Evolutionary conservation across 2,329 filamentous ascomycete species (phyloP), one percentile per base, ranked within the genome.

Genomic region (Dactylella cylindrospora): DNA sequence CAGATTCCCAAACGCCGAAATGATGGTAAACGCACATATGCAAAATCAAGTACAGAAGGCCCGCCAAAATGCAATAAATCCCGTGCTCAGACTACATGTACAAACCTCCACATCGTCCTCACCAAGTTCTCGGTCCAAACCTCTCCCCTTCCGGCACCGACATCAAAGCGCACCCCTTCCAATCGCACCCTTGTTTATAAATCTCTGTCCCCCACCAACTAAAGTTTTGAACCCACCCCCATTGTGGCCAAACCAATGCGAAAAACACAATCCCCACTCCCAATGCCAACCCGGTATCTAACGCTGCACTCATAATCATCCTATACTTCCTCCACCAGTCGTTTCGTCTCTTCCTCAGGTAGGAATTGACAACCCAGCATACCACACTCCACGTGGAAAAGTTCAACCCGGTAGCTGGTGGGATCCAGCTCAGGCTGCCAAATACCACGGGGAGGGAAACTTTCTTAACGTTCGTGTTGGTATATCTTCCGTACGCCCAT

Each of bases 201-300:
- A 91, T 79, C 70, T 93, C 86, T 0, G 89, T 94, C 0, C 89
- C 89, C 89, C 88, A 94, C 89, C 88, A 94, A 53, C 77, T 82
- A 70, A 93, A 90, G 22, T 78, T 77, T 31, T 81, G 79, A 76
- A 85, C 85, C 76, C 79, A 81, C 0, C 86, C 86, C 0, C 59
- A 64, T 32, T 41, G 36, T 17, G 88, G 85, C 70, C 90, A 91
- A n/a, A 93, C 79, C 66, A 94, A 86, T 1, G 83, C 86, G 68
- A 95, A 91, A 71, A 94, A 94, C 20, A 93, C 84, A 3, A 91
- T 80, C 7, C 94, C 83, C 28, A 93, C 84, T 22, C 86, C 86
- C 68, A 90, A 87, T 0, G 89, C 88, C 15, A 94, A 76, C 0
- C 88, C 88, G 0, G 85, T 90, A 71, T 94, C 89, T 51, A 94